Evolutionary conservation across 164 flowering plant genomes (phyloP), one percentile per base, ranked within the genome.

Genomic region (Umbellularia californica): DNA sequence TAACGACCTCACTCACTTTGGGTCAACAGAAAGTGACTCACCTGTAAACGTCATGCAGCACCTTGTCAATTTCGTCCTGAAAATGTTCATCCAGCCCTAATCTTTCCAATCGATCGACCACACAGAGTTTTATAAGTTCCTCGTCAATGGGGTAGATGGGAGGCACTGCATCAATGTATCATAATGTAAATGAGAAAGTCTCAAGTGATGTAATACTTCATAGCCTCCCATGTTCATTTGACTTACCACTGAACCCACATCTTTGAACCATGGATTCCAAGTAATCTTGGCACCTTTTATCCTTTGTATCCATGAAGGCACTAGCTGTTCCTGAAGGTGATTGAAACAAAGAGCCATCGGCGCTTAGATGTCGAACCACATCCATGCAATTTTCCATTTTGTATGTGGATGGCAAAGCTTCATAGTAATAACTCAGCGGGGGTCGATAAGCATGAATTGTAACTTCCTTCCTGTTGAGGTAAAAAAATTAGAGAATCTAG

Each of bases 291-390:
- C 84, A 83, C 15, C 64, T 12, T n/a, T 58, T 9, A 27, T 86
- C 72, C 68, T 82, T 77, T 1, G 83, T 82, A 15, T 60, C 73
- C 83, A 86, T 84, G 47, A 77, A 82, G 1, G 84, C 84, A 13
- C 24, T 19, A 1, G 85, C 87, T 1, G 87, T 83, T 22, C 87
- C 87, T 1, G 87, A 80, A 2, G 89, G 89, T 11, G 87, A 86
- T 52, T 78, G 84, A 50, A 84, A 83, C 3, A 86, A 50, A 1
- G 87, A 86, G 0, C 89, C 89, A 69, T 83, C 82, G 20, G 24
- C 66, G 28, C 79, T 77, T 68, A 81, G 71, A 70, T 82, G 68
- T 47, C 66, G 50, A 24, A 69, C 64, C 27, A 83, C 58, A 2
- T 58, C 72, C 5, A 77, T 70, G 62, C 63, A 55, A 60, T 67